A percentile compares a stretch with the other conserved stretches of the same genome.
Conservation (phyloP, 192 early-diverging fungal genomes). For the Backusella macrospora region DNA sequence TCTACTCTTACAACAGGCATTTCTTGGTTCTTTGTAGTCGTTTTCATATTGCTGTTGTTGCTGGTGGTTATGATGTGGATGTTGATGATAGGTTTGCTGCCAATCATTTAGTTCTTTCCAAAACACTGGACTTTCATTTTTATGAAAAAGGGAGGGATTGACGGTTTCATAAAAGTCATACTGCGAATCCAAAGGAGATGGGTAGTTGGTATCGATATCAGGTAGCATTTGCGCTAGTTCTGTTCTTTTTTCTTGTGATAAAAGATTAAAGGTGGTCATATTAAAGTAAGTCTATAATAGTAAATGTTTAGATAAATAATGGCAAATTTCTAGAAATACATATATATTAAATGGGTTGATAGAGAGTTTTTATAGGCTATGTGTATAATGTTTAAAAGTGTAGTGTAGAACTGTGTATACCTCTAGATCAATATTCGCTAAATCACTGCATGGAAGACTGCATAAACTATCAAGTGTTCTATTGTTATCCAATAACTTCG, state of each 20-base stretch:
- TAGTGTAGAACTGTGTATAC: not conserved
- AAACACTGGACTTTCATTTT: slow-evolving; percentile 10
- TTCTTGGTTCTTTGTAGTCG: not conserved
- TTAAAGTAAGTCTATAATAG: slow-evolving; percentile 23
- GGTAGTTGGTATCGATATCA: slow-evolving; percentile 3
- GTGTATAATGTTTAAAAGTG: no score
- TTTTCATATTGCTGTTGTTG: no score
- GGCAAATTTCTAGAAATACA: not conserved
- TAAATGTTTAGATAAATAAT: not conserved
- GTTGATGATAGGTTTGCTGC: not conserved
- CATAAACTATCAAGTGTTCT: slow-evolving; percentile 21
- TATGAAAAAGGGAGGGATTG: slow-evolving; percentile 2
- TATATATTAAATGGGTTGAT: no score
- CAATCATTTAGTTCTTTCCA: slow-evolving; percentile 8
- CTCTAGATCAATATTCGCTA: slow-evolving; percentile 27
- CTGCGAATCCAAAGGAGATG: slow-evolving; percentile 15
- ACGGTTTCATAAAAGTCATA: not conserved
- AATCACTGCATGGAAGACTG: slow-evolving; percentile 23
- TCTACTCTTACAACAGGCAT: not conserved
- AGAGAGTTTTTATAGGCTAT: no score
- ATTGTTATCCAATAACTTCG: slow-evolving; percentile 4
- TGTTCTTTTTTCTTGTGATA: slow-evolving; percentile 21
- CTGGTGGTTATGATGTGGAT: not conserved
- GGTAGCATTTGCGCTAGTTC: slow-evolving; percentile 24
- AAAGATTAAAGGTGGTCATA: slow-evolving; percentile 19